These are phyloP conservation scores for Persicaria tinctoria DNA, from an alignment of 148 eudicot genomes.

Conservation along the genomic window DNA sequence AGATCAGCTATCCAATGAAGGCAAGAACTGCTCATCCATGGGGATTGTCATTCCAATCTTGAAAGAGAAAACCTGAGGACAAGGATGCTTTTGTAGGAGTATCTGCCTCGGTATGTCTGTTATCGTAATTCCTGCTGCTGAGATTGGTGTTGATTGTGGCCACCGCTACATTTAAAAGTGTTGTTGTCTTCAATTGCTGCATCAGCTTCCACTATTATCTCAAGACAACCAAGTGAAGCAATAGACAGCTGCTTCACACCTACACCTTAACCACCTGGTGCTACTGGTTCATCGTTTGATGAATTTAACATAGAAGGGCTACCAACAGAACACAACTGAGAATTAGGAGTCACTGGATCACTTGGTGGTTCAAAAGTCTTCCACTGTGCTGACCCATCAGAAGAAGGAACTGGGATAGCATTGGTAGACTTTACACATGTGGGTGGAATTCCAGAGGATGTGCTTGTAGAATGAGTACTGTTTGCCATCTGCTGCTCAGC, in stretches of 20 bases:
- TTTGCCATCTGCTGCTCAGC: constrained; percentile 27
- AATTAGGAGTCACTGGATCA: constrained; percentile 28
- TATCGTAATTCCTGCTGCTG: constrained; percentile 28
- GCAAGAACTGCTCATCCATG: constrained; percentile 9
- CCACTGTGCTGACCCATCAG: constrained; percentile 27
- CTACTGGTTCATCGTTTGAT: constrained; percentile 31
- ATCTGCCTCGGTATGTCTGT: constrained; percentile 18
- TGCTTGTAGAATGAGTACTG: constrained; percentile 24
- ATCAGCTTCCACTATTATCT: constrained; percentile 36
- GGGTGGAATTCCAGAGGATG: constrained; percentile 20
- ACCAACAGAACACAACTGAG: constrained; percentile 29
- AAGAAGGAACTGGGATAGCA: constrained; percentile 22
- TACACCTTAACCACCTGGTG: constrained; percentile 31
- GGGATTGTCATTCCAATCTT: constrained; percentile 33
- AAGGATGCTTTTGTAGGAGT: constrained; percentile 24
- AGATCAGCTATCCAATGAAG: constrained; percentile 29
- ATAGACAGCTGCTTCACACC: constrained; percentile 30
- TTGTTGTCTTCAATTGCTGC: constrained; percentile 26
- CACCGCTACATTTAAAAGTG: constrained; percentile 19
- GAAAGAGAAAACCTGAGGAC: constrained; percentile 30
- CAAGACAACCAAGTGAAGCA: constrained; percentile 25
- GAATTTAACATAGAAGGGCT: constrained; percentile 26
- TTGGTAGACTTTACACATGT: constrained; percentile 21
- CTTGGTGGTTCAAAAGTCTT: constrained; percentile 32
- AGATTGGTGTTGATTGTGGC: constrained; percentile 23